Conservation (phyloP, 2,329 filamentous ascomycete genomes). For the Aspergillus costaricaensis region DNA sequence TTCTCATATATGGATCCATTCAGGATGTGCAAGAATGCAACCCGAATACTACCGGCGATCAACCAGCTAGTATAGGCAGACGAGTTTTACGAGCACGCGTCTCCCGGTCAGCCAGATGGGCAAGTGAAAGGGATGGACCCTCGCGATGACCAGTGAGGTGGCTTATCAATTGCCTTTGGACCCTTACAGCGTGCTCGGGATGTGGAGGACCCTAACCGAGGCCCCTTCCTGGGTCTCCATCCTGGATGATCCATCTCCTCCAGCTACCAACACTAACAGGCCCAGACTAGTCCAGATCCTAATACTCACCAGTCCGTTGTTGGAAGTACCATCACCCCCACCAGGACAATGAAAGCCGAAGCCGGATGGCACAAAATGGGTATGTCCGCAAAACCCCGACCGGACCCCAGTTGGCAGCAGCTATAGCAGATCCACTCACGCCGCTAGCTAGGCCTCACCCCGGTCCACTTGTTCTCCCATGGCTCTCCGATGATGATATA, state of each 20-base stretch:
- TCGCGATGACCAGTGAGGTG: neutral
- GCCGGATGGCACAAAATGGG: too few species aligned
- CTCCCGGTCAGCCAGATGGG: neutral
- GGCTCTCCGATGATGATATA: neutral
- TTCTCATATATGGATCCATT: too few species aligned
- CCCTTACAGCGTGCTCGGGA: constrained; percentile 5
- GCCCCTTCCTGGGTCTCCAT: neutral
- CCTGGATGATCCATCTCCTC: neutral
- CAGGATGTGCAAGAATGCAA: neutral
- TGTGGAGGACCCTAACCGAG: constrained; percentile 1
- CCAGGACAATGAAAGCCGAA: too few species aligned
- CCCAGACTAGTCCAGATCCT: constrained; percentile 52
- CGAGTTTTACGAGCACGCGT: neutral
- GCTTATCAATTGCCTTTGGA: neutral
- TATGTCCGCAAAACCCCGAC: too few species aligned
- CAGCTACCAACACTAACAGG: constrained; percentile 9
- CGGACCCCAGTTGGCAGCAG: neutral
- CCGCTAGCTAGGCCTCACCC: neutral
- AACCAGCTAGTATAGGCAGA: neutral
- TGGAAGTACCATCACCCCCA: too few species aligned
- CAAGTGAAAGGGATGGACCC: neutral
- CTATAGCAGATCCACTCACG: neutral
- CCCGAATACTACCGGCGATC: neutral
- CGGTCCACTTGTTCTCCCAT: constrained; percentile 3
- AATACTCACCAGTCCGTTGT: too few species aligned